Base-by-base conservation (phyloP, 2,329 filamentous ascomycete genomes). In the Apiospora koreana region DNA sequence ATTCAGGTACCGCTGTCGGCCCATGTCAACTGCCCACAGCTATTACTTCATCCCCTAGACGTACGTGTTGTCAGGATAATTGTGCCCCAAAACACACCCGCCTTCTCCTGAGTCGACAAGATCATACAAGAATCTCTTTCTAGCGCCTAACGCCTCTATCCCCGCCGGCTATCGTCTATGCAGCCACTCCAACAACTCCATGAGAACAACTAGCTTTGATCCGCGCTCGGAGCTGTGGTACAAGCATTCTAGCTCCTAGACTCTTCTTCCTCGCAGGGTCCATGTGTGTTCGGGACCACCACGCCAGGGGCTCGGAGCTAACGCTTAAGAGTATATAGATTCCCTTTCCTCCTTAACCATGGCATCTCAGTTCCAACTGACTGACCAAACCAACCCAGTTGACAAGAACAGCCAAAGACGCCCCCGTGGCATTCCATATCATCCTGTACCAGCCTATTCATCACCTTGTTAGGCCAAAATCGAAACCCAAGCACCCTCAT, bases 321-420 rank as follows among this genome's bases (percentile, higher is more conserved):
- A 64, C 58, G 66, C 67, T 70, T 73, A 54, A 72, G 69, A 69
- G 73, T 81, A 82, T 83, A 81, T 81, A 83, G 79, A 80, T 77
- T 79, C 76, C 75, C 76, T 75, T 73, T 70, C 74, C 75, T 74
- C 75, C 69, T 72, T 74, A 76, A 77, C 80, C 77, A 78, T 79
- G 77, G 76, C 54, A 62, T 62, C 31, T 62, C 9, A 28, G 28
- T 62, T 38, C 31, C 54, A 38, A 62, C 54, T 38, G 54, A 35
- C 54, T 62, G 35, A 31, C 54, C 54, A 62, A 38, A 62, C 54
- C 54, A 62, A 62, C 54, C 54, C 38, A 35, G 54, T 62, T 62
- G 54, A 62, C 31, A 38, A 62, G 54, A 38, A 62, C 54, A 62
- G 54, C 35, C 54, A 62, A 62, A 38, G 31, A 62, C 28, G 54